Base-by-base conservation (phyloP, 345 rosid species). In the Aquilaria malaccensis region DNA sequence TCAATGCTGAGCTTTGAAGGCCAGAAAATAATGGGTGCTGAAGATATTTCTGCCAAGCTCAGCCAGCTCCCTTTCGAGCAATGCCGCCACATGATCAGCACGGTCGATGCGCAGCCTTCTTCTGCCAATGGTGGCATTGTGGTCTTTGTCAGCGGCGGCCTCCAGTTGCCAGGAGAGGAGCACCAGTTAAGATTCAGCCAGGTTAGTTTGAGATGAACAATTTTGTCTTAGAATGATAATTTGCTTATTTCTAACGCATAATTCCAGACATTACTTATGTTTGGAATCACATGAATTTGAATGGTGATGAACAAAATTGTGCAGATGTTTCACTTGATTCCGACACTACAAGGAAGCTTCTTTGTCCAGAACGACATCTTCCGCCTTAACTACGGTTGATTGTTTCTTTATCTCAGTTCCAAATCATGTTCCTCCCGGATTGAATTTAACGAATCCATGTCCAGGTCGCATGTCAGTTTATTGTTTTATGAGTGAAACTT, bases 1-100 rank as follows among this genome's bases (percentile, higher is more conserved):
- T 91, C 98, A 45, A 81, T 86, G 83, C 81, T 91, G n/a, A 83
- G 85, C 46, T 88, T 91, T 7, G 96, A 91, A 64, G 95, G 98
- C 12, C 87, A 86, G 67, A 79, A 75, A 68, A 45, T 80, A 30
- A 37, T 61, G 1, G 96, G 98, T 2, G 83, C 61, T 11, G 82
- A 73, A 6, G 71, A 79, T n/a, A 86, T 91, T 72, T 60, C 84
- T 13, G 7, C 70, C 2, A 91, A 83, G 83, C 84, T 91, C 46
- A 81, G 67, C 45, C 74, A 71, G 64, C 71, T 91, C 31, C 96
- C 89, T 2, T 86, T 88, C n/a, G 88, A 86, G 64, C 84, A 79
- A 29, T 83, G 91, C 62, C 83, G 71, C 11, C 98, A 84, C 68
- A 46, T 53, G 15, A 67, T 88, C 70, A 80, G 87, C 84, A 88